Percentiles rank a stretch among this genome's conserved stretches.
Conservation (phyloP, 352 stramenopile genomes). For the Globisporangium perplexum region DNA sequence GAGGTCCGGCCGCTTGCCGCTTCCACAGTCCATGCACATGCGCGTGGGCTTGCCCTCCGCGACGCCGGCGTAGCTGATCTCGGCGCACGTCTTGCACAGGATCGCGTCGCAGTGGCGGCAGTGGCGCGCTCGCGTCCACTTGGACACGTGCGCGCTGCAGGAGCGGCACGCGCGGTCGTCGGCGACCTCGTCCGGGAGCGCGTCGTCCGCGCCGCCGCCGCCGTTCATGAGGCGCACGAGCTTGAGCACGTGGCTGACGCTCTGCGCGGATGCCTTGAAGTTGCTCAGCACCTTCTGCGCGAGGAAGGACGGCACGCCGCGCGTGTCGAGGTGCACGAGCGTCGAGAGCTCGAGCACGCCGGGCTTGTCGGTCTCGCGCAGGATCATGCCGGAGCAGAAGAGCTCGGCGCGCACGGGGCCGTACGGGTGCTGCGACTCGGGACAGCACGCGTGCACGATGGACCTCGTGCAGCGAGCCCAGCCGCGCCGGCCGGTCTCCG, state of each 20-base stretch:
- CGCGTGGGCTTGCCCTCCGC: slow-evolving; percentile 43
- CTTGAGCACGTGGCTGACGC: slow-evolving; percentile 63
- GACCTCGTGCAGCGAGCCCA: slow-evolving; percentile 67
- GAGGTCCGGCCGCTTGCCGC: slow-evolving; percentile 5
- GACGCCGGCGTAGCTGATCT: slow-evolving; percentile 29
- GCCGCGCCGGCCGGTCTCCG: slow-evolving; percentile 40
- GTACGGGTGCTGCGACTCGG: slow-evolving; percentile 47
- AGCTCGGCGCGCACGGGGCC: slow-evolving; percentile 47
- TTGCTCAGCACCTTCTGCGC: slow-evolving; percentile 35
- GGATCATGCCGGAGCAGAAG: slow-evolving; percentile 48
- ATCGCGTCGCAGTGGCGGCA: slow-evolving; percentile 59
- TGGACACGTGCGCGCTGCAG: slow-evolving; percentile 50
- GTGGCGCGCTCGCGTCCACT: slow-evolving; percentile 53
- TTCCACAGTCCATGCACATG: slow-evolving; percentile 45
- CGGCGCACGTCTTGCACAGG: slow-evolving; percentile 55
- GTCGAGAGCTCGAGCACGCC: slow-evolving; percentile 53
- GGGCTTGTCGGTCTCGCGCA: slow-evolving; percentile 48
- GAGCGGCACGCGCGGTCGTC: slow-evolving; percentile 38
- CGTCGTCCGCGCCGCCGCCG: slow-evolving; percentile 5
- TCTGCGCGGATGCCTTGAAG: slow-evolving; percentile 39
- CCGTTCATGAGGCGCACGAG: slow-evolving; percentile 37
- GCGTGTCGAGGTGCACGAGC: slow-evolving; percentile 49
- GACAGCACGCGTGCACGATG: slow-evolving; percentile 54
- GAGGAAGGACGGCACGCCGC: slow-evolving; percentile 38
- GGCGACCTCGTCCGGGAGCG: slow-evolving; percentile 8